These are phyloP conservation scores for Hanseniaspora mollemarum DNA, from an alignment of 805 yeast species.

Conservation along the genomic window DNA sequence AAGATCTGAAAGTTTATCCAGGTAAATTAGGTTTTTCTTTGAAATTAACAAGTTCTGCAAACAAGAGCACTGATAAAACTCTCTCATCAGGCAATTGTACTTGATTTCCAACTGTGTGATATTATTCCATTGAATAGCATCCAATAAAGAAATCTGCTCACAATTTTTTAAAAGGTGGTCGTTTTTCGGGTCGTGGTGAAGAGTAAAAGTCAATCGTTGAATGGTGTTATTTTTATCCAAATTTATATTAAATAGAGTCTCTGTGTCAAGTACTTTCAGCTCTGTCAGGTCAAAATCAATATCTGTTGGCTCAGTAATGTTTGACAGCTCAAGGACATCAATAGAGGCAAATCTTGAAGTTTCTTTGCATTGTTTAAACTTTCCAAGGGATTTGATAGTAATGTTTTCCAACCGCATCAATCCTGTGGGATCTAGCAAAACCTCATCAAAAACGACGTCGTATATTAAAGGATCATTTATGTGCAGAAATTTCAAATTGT, in stretches of 20 bases:
- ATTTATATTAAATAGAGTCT: neutral
- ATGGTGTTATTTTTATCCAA: neutral
- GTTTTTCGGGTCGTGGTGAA: neutral
- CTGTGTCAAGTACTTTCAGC: neutral
- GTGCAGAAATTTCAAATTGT: neutral
- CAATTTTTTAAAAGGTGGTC: neutral
- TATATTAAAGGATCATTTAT: neutral
- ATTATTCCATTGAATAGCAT: neutral
- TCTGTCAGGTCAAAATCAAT: neutral
- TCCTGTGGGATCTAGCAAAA: neutral
- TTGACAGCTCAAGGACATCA: neutral
- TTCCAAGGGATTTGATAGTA: neutral
- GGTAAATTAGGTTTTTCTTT: neutral
- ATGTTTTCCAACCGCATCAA: neutral
- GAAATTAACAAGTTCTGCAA: neutral
- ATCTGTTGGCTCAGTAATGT: neutral
- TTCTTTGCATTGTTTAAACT: neutral
- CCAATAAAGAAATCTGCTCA: neutral
- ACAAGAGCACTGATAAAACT: neutral
- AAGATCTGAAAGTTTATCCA: neutral
- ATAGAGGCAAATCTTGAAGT: neutral
- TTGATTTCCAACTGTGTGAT: neutral
- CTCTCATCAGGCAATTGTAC: constrained; percentile 5
- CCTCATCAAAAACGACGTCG: neutral
- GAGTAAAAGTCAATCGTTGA: neutral